Percentiles rank a stretch among this genome's conserved stretches.
phyloP scores from a whole-genome alignment of 2,329 filamentous ascomycete species.

The Cladosporium colombiae region DNA sequence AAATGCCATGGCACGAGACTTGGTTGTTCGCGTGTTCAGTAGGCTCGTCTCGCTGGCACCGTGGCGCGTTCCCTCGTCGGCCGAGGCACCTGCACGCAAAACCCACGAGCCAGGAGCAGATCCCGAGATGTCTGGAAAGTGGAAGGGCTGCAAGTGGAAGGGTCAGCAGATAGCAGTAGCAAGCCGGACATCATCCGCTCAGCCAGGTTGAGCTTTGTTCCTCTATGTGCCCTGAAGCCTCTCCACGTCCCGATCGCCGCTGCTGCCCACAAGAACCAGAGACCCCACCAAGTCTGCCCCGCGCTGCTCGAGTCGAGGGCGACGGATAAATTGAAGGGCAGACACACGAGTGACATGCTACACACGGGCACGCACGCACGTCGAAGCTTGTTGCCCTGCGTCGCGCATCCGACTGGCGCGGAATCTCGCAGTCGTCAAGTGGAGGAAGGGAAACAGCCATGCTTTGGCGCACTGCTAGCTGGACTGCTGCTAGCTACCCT shows the following conservation, averaged over 20 bases:
- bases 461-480: neutral
- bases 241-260: slow-evolving; percentile 11
- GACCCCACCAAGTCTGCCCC: slow-evolving; percentile 6
- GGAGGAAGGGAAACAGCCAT: slow-evolving; percentile 3
- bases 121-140: neutral
- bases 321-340: neutral
- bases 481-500: neutral
- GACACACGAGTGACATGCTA: no score
- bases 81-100: neutral
- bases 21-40: neutral
- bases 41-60: neutral
- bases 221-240: neutral
- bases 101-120: neutral
- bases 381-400: slow-evolving; percentile 13
- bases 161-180: no score
- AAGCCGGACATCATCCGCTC: neutral
- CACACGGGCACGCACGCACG: no score
- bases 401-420: slow-evolving; percentile 9
- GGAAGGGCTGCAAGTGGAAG: neutral
- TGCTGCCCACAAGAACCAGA: no score
- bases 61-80: neutral
- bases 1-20: neutral
- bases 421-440: neutral
- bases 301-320: slow-evolving; percentile 2
- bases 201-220: neutral